These are phyloP conservation scores for Ogataea parapolymorpha DNA, from an alignment of 805 yeast genomes.

Conservation along the genomic window DNA sequence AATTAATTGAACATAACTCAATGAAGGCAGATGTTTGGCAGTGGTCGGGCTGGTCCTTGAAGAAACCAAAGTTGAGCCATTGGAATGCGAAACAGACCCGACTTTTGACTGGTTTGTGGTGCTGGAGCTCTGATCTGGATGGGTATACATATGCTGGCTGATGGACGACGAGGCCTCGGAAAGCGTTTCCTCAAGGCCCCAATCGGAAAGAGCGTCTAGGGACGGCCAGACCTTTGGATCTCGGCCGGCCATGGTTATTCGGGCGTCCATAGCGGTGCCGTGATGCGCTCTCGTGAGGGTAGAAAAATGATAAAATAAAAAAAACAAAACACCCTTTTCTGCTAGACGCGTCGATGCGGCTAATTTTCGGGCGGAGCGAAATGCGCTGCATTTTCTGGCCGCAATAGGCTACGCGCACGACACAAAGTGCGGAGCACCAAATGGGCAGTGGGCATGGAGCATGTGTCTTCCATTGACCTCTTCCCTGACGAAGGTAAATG, in stretches of 20 bases:
- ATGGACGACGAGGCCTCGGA: slow-evolving; percentile 2
- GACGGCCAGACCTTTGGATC: slow-evolving; percentile 1
- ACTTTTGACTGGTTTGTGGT: slow-evolving; percentile 1
- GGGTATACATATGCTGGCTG: background rate
- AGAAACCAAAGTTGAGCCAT: background rate
- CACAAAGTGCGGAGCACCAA: background rate
- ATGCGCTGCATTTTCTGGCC: background rate
- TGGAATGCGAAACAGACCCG: background rate
- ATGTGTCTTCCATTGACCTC: background rate
- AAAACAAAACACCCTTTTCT: slow-evolving; percentile 7
- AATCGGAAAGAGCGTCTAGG: slow-evolving; percentile 15
- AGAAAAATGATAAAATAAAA: slow-evolving; percentile 1
- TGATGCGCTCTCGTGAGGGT: background rate
- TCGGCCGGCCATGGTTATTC: slow-evolving; percentile 5
- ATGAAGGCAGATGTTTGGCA: background rate
- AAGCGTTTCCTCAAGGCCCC: slow-evolving; percentile 24
- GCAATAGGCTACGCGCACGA: background rate
- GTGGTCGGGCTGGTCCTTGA: background rate
- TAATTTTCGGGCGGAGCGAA: background rate
- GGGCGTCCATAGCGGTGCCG: slow-evolving; percentile 3
- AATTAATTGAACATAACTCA: slow-evolving; percentile 1
- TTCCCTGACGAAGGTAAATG: background rate
- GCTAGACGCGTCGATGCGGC: slow-evolving; percentile 5
- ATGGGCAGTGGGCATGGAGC: background rate
- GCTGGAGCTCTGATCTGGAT: slow-evolving; percentile 7